phyloP scores from a whole-genome alignment of 169 alveolate genomes.

The Condylostoma magnum region DNA sequence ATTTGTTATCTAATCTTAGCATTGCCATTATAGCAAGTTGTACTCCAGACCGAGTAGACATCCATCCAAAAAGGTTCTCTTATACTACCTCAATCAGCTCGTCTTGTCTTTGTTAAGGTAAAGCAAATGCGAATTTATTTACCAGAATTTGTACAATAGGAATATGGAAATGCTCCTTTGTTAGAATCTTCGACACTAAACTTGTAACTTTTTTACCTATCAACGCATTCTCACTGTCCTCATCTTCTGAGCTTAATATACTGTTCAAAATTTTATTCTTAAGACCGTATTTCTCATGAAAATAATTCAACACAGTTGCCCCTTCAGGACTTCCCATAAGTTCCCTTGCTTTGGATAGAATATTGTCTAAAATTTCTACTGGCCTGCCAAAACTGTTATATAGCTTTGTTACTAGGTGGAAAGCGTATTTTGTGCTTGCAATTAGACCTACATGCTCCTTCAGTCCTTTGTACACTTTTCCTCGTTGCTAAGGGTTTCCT shows the following conservation, averaged over 20 bases:
- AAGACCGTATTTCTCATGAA: background rate
- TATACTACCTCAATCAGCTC: background rate
- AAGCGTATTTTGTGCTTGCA: slow-evolving; percentile 65
- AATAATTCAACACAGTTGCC: background rate
- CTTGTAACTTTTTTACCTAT: background rate
- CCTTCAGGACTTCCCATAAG: background rate
- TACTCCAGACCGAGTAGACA: background rate
- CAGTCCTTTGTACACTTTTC: slow-evolving; percentile 40
- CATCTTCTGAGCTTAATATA: background rate
- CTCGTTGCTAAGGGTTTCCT: slow-evolving; percentile 57
- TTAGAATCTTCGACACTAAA: background rate
- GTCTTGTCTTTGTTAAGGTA: background rate
- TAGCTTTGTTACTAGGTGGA: slow-evolving; percentile 64
- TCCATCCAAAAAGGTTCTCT: background rate
- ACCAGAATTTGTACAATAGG: background rate
- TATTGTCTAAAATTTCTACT: slow-evolving; percentile 4
- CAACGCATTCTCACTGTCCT: background rate
- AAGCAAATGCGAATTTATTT: background rate
- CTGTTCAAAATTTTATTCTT: background rate
- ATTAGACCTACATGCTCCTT: slow-evolving; percentile 39
- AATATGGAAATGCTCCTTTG: background rate
- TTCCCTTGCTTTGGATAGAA: background rate
- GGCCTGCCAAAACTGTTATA: slow-evolving; percentile 40
- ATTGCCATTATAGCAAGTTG: background rate
- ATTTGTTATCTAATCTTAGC: background rate